Percentiles rank a stretch among this genome's conserved stretches.
Conservation (phyloP, 2,329 filamentous ascomycete genomes). For the Cladosporium cucumerinum region DNA sequence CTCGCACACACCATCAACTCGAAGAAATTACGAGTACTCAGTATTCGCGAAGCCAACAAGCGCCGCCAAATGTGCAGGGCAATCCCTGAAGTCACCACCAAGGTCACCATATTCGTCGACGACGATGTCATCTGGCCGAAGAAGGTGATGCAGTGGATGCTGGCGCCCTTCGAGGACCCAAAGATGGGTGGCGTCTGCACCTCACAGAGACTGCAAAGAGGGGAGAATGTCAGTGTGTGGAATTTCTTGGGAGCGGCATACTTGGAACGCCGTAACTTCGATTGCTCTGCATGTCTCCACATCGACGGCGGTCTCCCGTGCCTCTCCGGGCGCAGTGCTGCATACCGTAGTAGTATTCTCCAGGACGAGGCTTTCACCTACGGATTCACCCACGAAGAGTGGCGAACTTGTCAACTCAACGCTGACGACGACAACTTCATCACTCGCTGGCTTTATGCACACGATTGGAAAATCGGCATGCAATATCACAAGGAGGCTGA, state of each 20-base stretch:
- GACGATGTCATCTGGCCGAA: slow-evolving; percentile 92
- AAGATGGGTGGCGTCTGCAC: slow-evolving; percentile 87
- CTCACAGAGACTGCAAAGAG: slow-evolving; percentile 78
- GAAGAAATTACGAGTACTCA: slow-evolving; percentile 68
- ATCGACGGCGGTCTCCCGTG: slow-evolving; percentile 95
- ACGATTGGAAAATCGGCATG: slow-evolving; percentile 91
- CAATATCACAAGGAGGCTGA: slow-evolving; percentile 90
- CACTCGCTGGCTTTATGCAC: slow-evolving; percentile 88
- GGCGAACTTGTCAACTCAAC: slow-evolving; percentile 83
- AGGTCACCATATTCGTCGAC: slow-evolving; percentile 88
- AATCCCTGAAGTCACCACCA: slow-evolving; percentile 77
- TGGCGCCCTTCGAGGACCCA: slow-evolving; percentile 84
- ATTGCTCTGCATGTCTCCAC: slow-evolving; percentile 92
- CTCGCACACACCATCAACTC: slow-evolving; percentile 57
- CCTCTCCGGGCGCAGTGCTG: slow-evolving; percentile 90
- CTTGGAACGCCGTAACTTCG: slow-evolving; percentile 90
- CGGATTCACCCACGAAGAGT: slow-evolving; percentile 87
- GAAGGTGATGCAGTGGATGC: slow-evolving; percentile 83
- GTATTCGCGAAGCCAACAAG: slow-evolving; percentile 86
- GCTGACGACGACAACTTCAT: slow-evolving; percentile 99
- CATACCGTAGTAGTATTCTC: slow-evolving; percentile 84
- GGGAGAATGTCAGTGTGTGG: slow-evolving; percentile 64
- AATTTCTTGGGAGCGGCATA: slow-evolving; percentile 91
- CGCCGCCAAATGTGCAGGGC: slow-evolving; percentile 89
- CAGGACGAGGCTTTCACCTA: slow-evolving; percentile 81